Conservation (phyloP, 1,139 yeast genomes). For the Zygosaccharomyces sapae region DNA sequence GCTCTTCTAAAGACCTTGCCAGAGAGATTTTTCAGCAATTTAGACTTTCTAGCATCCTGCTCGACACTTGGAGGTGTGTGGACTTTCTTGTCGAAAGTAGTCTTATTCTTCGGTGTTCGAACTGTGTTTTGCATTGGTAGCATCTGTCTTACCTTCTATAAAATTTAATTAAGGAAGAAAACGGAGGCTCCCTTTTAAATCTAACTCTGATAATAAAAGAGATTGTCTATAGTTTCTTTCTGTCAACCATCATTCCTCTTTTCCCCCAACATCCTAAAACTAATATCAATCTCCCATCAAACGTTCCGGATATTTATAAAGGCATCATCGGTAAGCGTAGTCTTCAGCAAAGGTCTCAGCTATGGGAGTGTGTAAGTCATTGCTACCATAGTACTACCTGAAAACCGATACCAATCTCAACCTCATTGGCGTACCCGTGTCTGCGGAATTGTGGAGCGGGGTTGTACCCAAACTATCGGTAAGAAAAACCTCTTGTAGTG, state of each 20-base stretch:
- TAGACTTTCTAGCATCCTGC: slow-evolving; percentile 17
- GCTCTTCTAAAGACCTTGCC: slow-evolving; percentile 26
- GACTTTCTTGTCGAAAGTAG: slow-evolving; percentile 21
- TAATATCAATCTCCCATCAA: neutral
- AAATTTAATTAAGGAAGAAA: neutral
- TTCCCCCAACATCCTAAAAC: neutral
- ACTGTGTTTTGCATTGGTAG: slow-evolving; percentile 6
- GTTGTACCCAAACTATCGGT: neutral
- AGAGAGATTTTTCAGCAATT: slow-evolving; percentile 28
- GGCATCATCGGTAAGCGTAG: neutral
- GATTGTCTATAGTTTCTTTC: neutral
- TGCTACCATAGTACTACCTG: neutral
- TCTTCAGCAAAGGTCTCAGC: neutral
- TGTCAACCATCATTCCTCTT: neutral
- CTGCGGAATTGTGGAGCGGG: neutral
- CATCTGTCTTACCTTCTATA: neutral
- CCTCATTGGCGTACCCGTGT: too few species aligned
- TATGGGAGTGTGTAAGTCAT: neutral
- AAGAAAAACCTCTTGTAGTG: neutral
- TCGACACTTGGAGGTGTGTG: slow-evolving; percentile 35
- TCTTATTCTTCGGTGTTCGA: slow-evolving; percentile 17
- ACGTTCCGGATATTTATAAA: neutral
- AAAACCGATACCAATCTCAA: neutral
- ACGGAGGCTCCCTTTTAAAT: neutral
- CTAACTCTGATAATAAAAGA: neutral